These are phyloP conservation scores for Mucor mucedo DNA, from an alignment of 371 early-diverging fungal species.

Conservation along the genomic window DNA sequence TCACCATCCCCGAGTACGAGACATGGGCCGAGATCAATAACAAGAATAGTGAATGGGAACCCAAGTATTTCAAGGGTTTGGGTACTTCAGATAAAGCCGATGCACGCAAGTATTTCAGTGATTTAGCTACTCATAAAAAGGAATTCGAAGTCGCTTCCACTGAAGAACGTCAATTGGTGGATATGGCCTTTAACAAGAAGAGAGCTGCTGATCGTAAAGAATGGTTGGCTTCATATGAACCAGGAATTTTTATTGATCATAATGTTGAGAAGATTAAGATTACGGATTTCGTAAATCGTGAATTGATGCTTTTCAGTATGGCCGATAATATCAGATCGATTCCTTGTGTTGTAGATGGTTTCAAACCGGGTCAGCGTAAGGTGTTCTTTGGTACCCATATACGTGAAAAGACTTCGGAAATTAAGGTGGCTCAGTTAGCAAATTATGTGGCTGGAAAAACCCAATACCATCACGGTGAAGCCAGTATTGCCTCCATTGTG, in stretches of 20 bases:
- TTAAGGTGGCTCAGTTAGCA: constrained; percentile 95
- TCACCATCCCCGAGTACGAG: constrained; percentile 98
- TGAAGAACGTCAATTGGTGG: constrained; percentile 85
- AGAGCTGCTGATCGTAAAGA: constrained; percentile 97
- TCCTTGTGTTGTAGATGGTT: constrained; percentile 97
- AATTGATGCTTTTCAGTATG: constrained; percentile 97
- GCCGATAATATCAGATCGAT: constrained; percentile 99
- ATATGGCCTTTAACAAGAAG: constrained; percentile 99
- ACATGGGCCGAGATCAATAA: constrained; percentile 81
- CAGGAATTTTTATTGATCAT: constrained; percentile 97
- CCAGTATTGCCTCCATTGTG: constrained; percentile 89
- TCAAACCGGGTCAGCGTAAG: constrained; percentile 99
- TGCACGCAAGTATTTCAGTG: constrained; percentile 95
- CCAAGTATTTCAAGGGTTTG: constrained; percentile 99
- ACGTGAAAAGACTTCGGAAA: constrained; percentile 84
- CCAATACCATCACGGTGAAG: constrained; percentile 99
- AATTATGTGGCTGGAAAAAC: constrained; percentile 96
- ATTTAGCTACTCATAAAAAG: constrained; percentile 87
- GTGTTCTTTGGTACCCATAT: constrained; percentile 95
- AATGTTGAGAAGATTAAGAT: constrained; percentile 80
- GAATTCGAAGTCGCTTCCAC: constrained; percentile 70
- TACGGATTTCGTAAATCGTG: constrained; percentile 97
- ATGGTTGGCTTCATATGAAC: constrained; percentile 91
- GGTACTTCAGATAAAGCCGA: constrained; percentile 95
- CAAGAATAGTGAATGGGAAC: constrained; percentile 74